phyloP scores from a whole-genome alignment of 2,329 filamentous ascomycete genomes.

The Pseudogymnoascus sp. region DNA sequence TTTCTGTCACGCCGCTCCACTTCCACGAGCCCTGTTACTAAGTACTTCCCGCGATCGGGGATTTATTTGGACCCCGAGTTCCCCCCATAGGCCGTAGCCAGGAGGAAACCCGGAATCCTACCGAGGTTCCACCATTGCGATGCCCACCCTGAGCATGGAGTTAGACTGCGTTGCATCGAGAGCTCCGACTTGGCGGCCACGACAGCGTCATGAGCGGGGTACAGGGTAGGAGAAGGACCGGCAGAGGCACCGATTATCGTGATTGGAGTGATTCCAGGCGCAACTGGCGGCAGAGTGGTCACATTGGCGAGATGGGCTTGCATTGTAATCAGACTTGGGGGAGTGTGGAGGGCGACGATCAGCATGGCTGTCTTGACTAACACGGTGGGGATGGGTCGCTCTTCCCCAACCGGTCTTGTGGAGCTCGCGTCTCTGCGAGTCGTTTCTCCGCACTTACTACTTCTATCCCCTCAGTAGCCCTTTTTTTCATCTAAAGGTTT shows the following conservation, averaged over 20 bases:
- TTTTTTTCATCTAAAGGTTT: neutral
- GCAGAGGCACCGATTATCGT: neutral
- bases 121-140: neutral
- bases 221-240: neutral
- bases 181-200: neutral
- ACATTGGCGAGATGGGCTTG: neutral
- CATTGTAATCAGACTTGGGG: neutral
- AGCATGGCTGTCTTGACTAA: conserved; percentile 1
- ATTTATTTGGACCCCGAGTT: neutral
- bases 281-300: neutral
- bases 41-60: neutral
- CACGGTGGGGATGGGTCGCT: neutral
- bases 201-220: neutral
- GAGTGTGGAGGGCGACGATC: neutral
- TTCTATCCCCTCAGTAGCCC: neutral
- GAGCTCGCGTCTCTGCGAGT: neutral
- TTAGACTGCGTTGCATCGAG: neutral
- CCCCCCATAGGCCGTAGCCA: neutral
- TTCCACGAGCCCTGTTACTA: neutral
- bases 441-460: neutral
- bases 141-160: neutral
- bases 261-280: neutral
- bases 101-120: neutral
- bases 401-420: neutral
- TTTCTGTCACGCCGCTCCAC: neutral